A percentile compares a stretch with the other conserved stretches of the same genome.
Evolutionary conservation across 805 yeast species (phyloP).

Genomic region (Blastobotrys attinorum): DNA sequence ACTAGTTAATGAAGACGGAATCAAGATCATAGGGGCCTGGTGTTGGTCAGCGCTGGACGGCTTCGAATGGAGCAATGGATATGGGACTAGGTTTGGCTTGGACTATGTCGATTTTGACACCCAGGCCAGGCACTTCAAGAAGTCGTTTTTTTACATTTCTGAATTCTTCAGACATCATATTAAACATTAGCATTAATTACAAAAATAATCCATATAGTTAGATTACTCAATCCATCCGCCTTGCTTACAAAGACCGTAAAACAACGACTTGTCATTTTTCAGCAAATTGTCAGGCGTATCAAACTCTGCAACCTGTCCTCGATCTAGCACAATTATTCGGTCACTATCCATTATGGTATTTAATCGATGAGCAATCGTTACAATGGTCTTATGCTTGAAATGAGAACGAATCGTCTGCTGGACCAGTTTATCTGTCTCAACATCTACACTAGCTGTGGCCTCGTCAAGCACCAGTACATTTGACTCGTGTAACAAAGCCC

Average conservation of each 20-base stretch:
- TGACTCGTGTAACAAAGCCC: slow-evolving; percentile 65
- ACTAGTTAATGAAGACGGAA: slow-evolving; percentile 22
- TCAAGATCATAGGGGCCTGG: slow-evolving; percentile 27
- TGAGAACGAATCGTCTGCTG: slow-evolving; percentile 66
- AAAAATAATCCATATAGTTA: not conserved
- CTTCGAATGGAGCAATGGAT: slow-evolving; percentile 29
- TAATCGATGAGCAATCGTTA: slow-evolving; percentile 79
- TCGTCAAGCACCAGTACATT: slow-evolving; percentile 71
- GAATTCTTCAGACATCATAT: not conserved
- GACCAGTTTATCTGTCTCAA: slow-evolving; percentile 65
- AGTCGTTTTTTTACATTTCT: slow-evolving; percentile 7
- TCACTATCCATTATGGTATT: slow-evolving; percentile 79
- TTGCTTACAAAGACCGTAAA: slow-evolving; percentile 72
- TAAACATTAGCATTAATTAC: not conserved
- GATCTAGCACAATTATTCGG: slow-evolving; percentile 59
- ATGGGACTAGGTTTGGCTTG: slow-evolving; percentile 15
- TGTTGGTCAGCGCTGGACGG: slow-evolving; percentile 32
- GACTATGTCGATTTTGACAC: slow-evolving; percentile 17
- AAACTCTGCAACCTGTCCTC: slow-evolving; percentile 63
- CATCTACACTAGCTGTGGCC: slow-evolving; percentile 75
- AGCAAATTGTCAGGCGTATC: slow-evolving; percentile 62
- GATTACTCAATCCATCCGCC: slow-evolving; percentile 47
- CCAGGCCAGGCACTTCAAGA: slow-evolving; percentile 13
- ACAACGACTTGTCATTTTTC: slow-evolving; percentile 56
- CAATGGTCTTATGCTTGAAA: slow-evolving; percentile 61